Conservation (phyloP, 2,329 filamentous ascomycete genomes). For the Atkinsonella texensis region DNA sequence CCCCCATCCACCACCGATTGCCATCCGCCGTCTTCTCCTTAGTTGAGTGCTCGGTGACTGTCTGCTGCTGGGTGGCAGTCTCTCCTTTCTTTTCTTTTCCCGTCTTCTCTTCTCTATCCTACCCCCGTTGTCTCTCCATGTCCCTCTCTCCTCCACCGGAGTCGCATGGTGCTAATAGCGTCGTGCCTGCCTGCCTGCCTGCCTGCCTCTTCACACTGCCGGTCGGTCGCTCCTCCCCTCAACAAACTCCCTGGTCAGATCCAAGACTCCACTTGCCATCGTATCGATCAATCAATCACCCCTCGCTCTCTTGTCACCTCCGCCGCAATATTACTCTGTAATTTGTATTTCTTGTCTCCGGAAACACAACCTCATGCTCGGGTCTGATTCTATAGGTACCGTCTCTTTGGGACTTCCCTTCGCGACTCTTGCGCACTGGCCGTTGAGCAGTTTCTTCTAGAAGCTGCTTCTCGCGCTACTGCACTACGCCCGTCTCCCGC, state of each 20-base stretch:
- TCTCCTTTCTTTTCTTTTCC: background rate
- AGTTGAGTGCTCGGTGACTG: background rate
- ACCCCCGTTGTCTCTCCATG: background rate
- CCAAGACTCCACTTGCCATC: background rate
- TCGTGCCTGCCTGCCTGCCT: background rate
- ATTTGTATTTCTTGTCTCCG: background rate
- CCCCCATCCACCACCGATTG: background rate
- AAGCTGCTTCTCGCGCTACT: conserved; percentile 22
- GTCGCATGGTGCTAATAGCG: background rate
- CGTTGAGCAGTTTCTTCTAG: conserved; percentile 14
- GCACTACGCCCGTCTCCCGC: conserved; percentile 15
- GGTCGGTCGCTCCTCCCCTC: background rate
- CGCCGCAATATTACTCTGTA: background rate
- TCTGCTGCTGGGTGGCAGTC: background rate
- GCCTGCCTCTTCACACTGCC: background rate
- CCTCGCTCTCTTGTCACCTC: background rate
- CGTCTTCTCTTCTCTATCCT: background rate
- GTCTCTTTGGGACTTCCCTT: background rate
- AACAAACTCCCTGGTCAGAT: background rate
- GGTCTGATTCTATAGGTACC: background rate
- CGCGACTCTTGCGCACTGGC: conserved; percentile 7
- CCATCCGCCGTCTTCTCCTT: background rate
- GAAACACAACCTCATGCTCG: background rate
- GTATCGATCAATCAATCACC: background rate
- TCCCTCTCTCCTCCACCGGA: background rate